Evolutionary conservation across 345 rosid species (phyloP), one percentile per base, ranked within the genome.

Genomic region (Syzygium jambos): DNA sequence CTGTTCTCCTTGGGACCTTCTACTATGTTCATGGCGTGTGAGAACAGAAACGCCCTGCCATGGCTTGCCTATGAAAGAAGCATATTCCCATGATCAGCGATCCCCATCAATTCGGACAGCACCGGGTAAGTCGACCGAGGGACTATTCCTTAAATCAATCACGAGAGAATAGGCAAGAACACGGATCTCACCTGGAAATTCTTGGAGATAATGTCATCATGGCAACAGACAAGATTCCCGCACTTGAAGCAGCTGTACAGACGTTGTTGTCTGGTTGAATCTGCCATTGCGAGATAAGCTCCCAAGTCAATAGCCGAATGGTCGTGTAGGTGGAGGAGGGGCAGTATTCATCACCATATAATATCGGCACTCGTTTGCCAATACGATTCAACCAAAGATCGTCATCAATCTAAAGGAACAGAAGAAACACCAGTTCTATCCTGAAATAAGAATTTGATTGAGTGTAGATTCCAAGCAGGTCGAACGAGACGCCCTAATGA

Each of bases 221-320:
- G 95, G 25, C 92, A 84, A 17, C 91, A 90, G 15, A 92, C 89
- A 14, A 30, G 86, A 85, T 91, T 93, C 56, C 91, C 84, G 88
- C 95, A 92, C 86, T 85, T 92, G 83, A 59, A 90, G 88, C 95
- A 93, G 86, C 93, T 84, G 87, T 92, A 93, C n/a, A 88, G 38
- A 73, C 92, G 86, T 49, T 87, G 87, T 56, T 87, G 87, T 56
- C 88, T 91, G n/a, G 77, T 83, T 78, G 88, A 59, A 73, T 91
- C 49, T 11, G 46, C 80, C 80, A 73, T 73, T 4, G 46, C 78
- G 13, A 34, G 46, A 68, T 34, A 34, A 17, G 46, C 46, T 34
- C 17, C 80, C 46, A 21, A 68, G 46, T 34, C 80, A 34, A 34
- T 19, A 68, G 80, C 80, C 46, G 49, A 34, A 34, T 9, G 43